Base-by-base conservation (phyloP, 495 filamentous ascomycete species). In the Podospora appendiculata region DNA sequence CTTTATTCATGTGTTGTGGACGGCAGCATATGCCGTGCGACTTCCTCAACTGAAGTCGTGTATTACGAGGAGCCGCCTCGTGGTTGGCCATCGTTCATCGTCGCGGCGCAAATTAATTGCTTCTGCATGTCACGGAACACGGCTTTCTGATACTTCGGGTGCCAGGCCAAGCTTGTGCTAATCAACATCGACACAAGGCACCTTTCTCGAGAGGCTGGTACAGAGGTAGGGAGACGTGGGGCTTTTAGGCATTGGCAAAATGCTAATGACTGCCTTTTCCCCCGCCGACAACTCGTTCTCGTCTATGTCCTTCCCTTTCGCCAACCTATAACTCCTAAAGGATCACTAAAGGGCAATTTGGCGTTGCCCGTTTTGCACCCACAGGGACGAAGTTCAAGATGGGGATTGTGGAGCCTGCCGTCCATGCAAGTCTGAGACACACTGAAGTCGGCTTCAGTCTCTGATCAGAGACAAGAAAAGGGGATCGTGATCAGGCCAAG, bases 161-260 rank as follows among this genome's bases (percentile, higher is more conserved):
- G 48, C 41, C n/a, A 2, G 36, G 40, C 32, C 16, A 18, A 48
- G 32, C 54, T 16, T 43, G 34, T 41, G 57, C 53, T 46, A 36
- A 56, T 54, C 13, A 9, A 7, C 53, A 46, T 51, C 53, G 56
- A 57, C 56, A 49, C 58, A 25, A 25, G 25, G 25, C 25, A 25
- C 41, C 49, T 58, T 60, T 60, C 56, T 60, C 60, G 54, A 60
- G 54, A 60, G 19, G 49, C 42, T 56, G 57, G 45, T 25, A 50
- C 55, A 52, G 51, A 16, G 38, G 38, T 7, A 40, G 11, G 8
- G 41, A 42, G 13, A 51, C 33, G 33, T 41, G 51, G 44, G 46
- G 18, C 12, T 18, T 47, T 25, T 25, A 25, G 44, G 19, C 46
- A 52, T 58, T 54, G 47, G 56, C 32, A 25, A 25, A 25, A 25